These are phyloP conservation scores for Capsella bursapastoris DNA, from an alignment of 345 rosid species.

Conservation along the genomic window DNA sequence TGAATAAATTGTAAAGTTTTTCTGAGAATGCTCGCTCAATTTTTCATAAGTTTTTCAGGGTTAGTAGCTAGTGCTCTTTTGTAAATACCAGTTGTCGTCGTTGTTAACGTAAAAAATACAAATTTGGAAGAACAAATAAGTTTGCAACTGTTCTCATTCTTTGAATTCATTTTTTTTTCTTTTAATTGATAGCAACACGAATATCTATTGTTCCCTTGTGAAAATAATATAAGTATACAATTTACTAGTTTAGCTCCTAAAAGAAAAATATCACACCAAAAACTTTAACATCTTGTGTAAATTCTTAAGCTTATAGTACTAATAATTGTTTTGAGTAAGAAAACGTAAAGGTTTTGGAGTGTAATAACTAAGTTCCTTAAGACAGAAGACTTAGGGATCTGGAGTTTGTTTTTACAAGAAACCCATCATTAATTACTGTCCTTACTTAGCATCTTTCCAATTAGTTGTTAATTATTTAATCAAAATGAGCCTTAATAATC, in stretches of 20 bases:
- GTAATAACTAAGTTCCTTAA: conserved; percentile 43
- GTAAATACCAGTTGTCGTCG: not conserved
- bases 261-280: not conserved
- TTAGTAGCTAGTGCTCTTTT: not conserved
- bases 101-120: not conserved
- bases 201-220: not conserved
- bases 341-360: conserved; percentile 40
- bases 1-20: not conserved
- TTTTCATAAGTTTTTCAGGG: not conserved
- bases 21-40: not conserved
- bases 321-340: conserved; percentile 9
- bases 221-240: not conserved
- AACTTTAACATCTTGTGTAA: not conserved
- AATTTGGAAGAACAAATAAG: not conserved
- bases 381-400: conserved; percentile 45
- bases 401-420: conserved; percentile 42
- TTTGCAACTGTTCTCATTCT: not conserved
- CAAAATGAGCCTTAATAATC: not conserved
- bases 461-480: not conserved
- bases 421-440: conserved; percentile 39
- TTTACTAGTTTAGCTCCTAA: not conserved
- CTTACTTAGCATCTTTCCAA: conserved; percentile 29
- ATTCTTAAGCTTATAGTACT: conserved; percentile 3
- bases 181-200: too few species aligned
- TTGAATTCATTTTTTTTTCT: too few species aligned